phyloP scores from a whole-genome alignment of 371 early-diverging fungal species.

The Actinomortierella ambigua region DNA sequence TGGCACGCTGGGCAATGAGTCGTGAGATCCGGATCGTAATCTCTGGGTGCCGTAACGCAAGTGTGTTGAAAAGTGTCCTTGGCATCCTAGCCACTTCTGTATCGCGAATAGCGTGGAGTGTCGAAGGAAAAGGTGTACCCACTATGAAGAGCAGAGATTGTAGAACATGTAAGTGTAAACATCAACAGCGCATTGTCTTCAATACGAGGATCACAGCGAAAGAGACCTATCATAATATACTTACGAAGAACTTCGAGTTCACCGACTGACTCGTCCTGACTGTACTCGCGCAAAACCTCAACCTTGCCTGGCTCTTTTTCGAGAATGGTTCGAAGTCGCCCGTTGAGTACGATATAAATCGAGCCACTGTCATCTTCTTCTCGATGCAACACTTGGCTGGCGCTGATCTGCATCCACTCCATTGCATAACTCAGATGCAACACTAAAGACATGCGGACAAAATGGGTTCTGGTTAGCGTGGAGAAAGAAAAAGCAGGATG shows the following conservation, averaged over 20 bases:
- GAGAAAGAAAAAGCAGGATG: background rate
- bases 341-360: constrained; percentile 93
- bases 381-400: constrained; percentile 90
- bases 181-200: constrained; percentile 1
- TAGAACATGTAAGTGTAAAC: too few relatives aligned
- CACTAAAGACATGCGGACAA: constrained; percentile 36
- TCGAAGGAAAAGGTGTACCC: constrained; percentile 79
- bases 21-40: constrained; percentile 92
- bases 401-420: constrained; percentile 94
- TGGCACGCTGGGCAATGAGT: constrained; percentile 84
- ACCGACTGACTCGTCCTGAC: constrained; percentile 93
- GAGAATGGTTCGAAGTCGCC: constrained; percentile 87
- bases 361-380: constrained; percentile 87
- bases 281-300: constrained; percentile 91
- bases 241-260: constrained; percentile 91
- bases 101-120: constrained; percentile 96
- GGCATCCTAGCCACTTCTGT: constrained; percentile 96
- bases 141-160: constrained; percentile 36
- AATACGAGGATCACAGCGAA: constrained; percentile 6
- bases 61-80: constrained; percentile 89
- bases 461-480: background rate
- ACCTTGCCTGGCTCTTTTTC: constrained; percentile 69
- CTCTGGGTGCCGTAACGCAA: constrained; percentile 87
- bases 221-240: background rate
- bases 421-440: constrained; percentile 94